These are phyloP conservation scores for Asterella californica DNA, from an alignment of 225 moss, liverwort and hornwort species.

Conservation along the genomic window DNA sequence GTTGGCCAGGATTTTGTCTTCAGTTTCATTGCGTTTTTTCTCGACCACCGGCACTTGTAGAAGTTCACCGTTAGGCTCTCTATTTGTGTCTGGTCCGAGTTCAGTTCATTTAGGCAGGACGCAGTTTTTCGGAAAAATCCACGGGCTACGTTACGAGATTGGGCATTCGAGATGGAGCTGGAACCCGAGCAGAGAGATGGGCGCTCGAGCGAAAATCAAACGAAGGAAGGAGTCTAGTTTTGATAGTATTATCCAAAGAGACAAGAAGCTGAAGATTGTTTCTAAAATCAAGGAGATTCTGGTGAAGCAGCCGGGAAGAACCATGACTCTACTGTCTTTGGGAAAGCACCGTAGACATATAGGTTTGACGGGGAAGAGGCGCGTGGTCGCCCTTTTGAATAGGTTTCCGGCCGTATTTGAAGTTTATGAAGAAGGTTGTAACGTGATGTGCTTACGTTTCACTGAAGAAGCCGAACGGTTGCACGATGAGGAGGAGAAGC, in stretches of 20 bases:
- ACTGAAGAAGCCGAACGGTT: conserved; percentile 62
- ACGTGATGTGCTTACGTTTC: conserved; percentile 58
- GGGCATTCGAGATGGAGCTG: conserved; percentile 4
- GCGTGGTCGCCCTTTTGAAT: conserved; percentile 63
- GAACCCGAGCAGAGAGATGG: conserved; percentile 34
- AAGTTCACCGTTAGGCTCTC: conserved; percentile 6
- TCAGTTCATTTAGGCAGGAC: conserved; percentile 25
- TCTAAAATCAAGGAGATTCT: conserved; percentile 70
- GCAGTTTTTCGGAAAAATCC: conserved; percentile 30
- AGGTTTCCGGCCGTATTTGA: conserved; percentile 68
- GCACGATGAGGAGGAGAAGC: conserved; percentile 55
- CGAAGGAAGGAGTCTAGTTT: conserved; percentile 73
- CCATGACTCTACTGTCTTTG: conserved; percentile 62
- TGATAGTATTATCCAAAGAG: conserved; percentile 77
- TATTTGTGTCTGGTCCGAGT: conserved; percentile 5
- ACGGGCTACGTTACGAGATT: conserved; percentile 23
- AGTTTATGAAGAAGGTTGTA: conserved; percentile 55
- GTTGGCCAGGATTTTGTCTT: conserved; percentile 24
- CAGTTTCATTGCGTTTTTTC: conserved; percentile 22
- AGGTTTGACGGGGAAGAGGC: conserved; percentile 61
- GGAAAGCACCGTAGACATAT: conserved; percentile 70
- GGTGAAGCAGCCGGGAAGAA: conserved; percentile 53
- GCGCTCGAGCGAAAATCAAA: conserved; percentile 49
- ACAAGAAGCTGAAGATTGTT: conserved; percentile 83
- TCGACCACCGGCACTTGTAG: neutral